Conservation (phyloP, 2,329 filamentous ascomycete genomes). For the Exophiala alcalophila region DNA sequence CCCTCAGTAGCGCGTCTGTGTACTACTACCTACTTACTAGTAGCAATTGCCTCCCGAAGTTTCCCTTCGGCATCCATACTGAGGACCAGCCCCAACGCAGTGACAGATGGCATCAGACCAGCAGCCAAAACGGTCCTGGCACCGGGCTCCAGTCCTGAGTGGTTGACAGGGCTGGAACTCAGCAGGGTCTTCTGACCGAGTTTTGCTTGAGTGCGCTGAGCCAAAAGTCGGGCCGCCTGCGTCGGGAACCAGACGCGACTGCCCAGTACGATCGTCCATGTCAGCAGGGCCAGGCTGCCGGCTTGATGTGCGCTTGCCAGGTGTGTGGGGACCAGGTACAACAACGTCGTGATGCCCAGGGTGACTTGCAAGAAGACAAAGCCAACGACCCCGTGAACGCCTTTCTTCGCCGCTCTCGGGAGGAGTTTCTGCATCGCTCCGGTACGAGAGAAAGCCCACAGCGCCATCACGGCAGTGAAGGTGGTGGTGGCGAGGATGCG, state of each 20-base stretch:
- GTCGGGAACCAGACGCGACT: conserved; percentile 70
- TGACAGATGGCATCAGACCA: conserved; percentile 7
- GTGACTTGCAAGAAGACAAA: conserved; percentile 77
- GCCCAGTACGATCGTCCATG: conserved; percentile 74
- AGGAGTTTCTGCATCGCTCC: conserved; percentile 61
- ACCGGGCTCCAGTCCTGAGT: conserved; percentile 5
- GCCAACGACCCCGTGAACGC: conserved; percentile 75
- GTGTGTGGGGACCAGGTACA: conserved; percentile 88
- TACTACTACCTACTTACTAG: no score
- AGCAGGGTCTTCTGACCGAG: conserved; percentile 1
- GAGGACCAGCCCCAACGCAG: conserved; percentile 3
- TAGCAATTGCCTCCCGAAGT: neutral
- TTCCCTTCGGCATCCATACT: neutral
- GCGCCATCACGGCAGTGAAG: conserved; percentile 72
- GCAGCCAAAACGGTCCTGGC: conserved; percentile 1
- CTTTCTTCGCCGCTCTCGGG: conserved; percentile 60
- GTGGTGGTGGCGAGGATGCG: conserved; percentile 87
- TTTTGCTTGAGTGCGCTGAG: conserved; percentile 8
- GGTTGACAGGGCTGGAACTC: conserved; percentile 1
- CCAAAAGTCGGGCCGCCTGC: conserved; percentile 19
- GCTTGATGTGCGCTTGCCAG: conserved; percentile 91
- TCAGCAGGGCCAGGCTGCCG: conserved; percentile 79
- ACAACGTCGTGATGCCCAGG: conserved; percentile 83
- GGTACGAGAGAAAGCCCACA: conserved; percentile 77
- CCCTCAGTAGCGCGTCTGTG: no score